Evolutionary conservation across 768 basidiomycete genomes (phyloP).

Genomic region (Boletus insuetus): DNA sequence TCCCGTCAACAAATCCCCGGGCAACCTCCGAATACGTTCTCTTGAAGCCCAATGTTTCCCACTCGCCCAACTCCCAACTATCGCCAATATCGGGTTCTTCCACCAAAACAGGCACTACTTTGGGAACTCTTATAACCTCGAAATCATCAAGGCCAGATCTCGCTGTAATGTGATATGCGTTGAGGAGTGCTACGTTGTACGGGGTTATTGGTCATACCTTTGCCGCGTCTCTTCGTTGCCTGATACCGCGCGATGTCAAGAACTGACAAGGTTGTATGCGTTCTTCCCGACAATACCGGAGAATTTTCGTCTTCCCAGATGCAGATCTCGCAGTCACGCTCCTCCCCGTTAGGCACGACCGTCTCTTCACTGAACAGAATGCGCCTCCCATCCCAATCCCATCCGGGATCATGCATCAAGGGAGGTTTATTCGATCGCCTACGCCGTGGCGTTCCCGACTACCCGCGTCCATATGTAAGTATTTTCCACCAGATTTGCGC

Average conservation of each 20-base stretch:
- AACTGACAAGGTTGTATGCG: conserved; percentile 1
- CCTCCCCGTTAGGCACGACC: not conserved
- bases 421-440: conserved; percentile 9
- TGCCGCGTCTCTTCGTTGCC: conserved; percentile 1
- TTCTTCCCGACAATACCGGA: not conserved
- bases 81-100: conserved; percentile 1
- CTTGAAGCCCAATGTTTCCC: conserved; percentile 19
- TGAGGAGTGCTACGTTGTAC: not conserved
- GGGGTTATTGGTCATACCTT: conserved; percentile 8
- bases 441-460: conserved; percentile 17
- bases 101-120: conserved; percentile 15
- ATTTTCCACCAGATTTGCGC: not conserved
- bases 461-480: not conserved
- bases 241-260: conserved; percentile 7
- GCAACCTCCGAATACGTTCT: conserved; percentile 25
- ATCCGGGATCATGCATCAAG: conserved; percentile 16
- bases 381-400: conserved; percentile 25
- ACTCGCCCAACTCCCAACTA: conserved; percentile 10
- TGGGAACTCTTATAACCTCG: conserved; percentile 23
- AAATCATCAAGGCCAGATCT: conserved; percentile 15
- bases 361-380: conserved; percentile 2
- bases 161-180: conserved; percentile 2
- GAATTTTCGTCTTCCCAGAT: not conserved
- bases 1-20: conserved; percentile 5
- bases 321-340: not conserved